Percentiles rank a stretch among this genome's conserved stretches.
phyloP scores from a whole-genome alignment of 2,329 filamentous ascomycete species.

The Canariomyces notabilis region DNA sequence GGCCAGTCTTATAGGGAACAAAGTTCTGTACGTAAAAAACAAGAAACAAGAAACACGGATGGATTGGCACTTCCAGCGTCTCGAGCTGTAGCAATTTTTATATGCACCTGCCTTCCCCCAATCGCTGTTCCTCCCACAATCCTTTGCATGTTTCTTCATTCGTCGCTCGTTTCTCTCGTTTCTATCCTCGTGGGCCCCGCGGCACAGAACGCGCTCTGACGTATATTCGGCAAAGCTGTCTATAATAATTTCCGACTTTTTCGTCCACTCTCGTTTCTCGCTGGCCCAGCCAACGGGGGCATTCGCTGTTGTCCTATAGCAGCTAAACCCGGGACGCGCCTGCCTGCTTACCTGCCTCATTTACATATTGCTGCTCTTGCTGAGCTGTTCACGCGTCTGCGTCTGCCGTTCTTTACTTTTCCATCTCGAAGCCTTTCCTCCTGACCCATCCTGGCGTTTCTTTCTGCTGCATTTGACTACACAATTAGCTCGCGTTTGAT shows the following conservation, averaged over 20 bases:
- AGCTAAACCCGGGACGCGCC: slow-evolving; percentile 20
- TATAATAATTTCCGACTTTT: slow-evolving; percentile 20
- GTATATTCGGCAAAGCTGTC: slow-evolving; percentile 24
- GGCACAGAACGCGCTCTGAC: slow-evolving; percentile 17
- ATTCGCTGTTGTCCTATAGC: slow-evolving; percentile 13
- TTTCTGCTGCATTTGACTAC: background rate
- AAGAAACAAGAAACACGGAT: background rate
- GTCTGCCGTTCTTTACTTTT: slow-evolving; percentile 8
- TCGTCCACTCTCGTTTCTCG: slow-evolving; percentile 20
- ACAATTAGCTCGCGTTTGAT: background rate
- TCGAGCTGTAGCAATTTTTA: background rate
- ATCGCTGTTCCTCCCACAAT: background rate
- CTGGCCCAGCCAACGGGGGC: no score
- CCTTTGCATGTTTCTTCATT: background rate
- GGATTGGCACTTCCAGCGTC: background rate
- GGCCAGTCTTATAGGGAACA: no score
- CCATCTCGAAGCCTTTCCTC: no score
- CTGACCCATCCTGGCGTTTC: background rate
- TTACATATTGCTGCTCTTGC: slow-evolving; percentile 11
- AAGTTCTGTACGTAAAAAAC: background rate
- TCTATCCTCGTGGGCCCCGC: slow-evolving; percentile 1
- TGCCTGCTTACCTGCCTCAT: slow-evolving; percentile 10
- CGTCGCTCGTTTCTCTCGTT: slow-evolving; percentile 1
- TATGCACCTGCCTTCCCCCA: background rate
- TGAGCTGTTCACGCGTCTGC: slow-evolving; percentile 16